Conservation (phyloP, 805 yeast species). For the Candida ascalaphidarum region DNA sequence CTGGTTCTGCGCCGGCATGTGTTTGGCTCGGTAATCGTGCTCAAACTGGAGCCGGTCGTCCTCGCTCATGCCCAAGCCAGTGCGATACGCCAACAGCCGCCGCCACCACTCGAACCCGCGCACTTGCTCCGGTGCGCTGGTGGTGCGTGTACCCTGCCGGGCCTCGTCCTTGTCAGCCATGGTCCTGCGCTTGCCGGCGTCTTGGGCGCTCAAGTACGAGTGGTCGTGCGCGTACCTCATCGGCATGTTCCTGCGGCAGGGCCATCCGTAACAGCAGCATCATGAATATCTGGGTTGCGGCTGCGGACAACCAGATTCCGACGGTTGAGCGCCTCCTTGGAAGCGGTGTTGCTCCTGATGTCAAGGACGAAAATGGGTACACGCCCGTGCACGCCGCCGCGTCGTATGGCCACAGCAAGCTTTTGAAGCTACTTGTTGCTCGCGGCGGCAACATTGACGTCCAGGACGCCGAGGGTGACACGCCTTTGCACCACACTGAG, state of each 20-base stretch:
- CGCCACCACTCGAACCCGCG: slow-evolving; percentile 78
- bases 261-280: slow-evolving; percentile 15
- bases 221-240: neutral
- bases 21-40: slow-evolving; percentile 39
- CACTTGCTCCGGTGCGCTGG: slow-evolving; percentile 22
- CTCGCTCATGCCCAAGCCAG: slow-evolving; percentile 56
- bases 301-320: slow-evolving; percentile 70
- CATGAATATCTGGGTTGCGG: slow-evolving; percentile 87
- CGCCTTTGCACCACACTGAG: slow-evolving; percentile 91
- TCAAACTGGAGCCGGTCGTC: slow-evolving; percentile 51
- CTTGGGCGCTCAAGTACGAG: too few relatives aligned
- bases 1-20: slow-evolving; percentile 46
- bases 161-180: too few relatives aligned
- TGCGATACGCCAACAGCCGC: slow-evolving; percentile 57
- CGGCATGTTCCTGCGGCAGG: neutral
- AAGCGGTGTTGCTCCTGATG: slow-evolving; percentile 48
- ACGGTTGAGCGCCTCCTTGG: slow-evolving; percentile 50
- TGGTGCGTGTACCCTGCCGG: too few relatives aligned
- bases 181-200: too few relatives aligned
- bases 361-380: slow-evolving; percentile 87
- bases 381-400: slow-evolving; percentile 98
- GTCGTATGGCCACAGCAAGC: slow-evolving; percentile 74
- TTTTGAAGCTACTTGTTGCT: slow-evolving; percentile 48
- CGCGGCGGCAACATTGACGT: slow-evolving; percentile 76
- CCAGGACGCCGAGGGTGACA: slow-evolving; percentile 84